These are phyloP conservation scores for Rhodofomes roseus DNA, from an alignment of 1,284 basidiomycete species.

Conservation along the genomic window DNA sequence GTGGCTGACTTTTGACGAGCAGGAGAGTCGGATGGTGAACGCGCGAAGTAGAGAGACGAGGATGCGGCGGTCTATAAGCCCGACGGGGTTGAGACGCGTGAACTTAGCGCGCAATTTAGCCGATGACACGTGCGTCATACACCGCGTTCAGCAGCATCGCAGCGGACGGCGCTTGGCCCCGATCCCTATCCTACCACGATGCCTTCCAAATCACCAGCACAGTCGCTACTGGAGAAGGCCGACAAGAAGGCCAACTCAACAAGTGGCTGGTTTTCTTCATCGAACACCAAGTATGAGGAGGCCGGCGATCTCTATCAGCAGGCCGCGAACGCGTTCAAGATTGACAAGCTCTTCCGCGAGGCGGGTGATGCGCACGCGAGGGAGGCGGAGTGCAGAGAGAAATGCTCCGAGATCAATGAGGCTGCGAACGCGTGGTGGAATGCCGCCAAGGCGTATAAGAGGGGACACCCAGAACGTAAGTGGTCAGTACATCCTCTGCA, in stretches of 20 bases:
- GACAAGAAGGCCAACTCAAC: slow-evolving; percentile 90
- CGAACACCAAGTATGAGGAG: slow-evolving; percentile 83
- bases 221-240: slow-evolving; percentile 76
- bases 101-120: not conserved
- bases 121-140: not conserved
- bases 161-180: not conserved
- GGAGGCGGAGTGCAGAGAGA: slow-evolving; percentile 90
- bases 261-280: slow-evolving; percentile 83
- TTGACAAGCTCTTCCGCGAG: slow-evolving; percentile 89
- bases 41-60: not conserved
- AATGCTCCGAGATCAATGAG: slow-evolving; percentile 82
- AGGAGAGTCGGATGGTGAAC: not conserved
- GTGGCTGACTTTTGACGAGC: no score
- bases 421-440: slow-evolving; percentile 98
- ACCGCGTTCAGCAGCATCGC: not conserved
- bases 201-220: slow-evolving; percentile 58
- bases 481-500: slow-evolving; percentile 6
- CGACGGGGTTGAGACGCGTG: not conserved
- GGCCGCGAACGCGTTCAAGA: slow-evolving; percentile 94
- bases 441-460: slow-evolving; percentile 92
- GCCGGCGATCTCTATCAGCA: slow-evolving; percentile 93
- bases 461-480: slow-evolving; percentile 79
- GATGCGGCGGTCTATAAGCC: not conserved
- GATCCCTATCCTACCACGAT: slow-evolving; percentile 17
- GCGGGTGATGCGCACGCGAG: slow-evolving; percentile 85